A percentile compares a stretch with the other conserved stretches of the same genome.
Conservation (phyloP, 108 stramenopile species). For the Fistulifera solaris region DNA sequence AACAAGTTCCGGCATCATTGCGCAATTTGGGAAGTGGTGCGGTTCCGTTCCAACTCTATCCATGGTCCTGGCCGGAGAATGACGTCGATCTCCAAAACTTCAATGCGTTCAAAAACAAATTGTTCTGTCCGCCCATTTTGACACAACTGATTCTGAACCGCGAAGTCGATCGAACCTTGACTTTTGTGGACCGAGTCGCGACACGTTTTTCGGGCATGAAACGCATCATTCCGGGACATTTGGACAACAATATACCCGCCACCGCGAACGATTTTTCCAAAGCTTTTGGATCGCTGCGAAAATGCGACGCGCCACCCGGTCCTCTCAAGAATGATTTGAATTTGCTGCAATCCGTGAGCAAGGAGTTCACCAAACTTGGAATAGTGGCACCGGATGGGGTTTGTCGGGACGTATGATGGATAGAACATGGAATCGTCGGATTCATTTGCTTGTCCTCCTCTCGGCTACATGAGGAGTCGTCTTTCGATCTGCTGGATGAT, state of each 20-base stretch:
- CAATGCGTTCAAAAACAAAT: constrained; percentile 44
- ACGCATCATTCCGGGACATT: constrained; percentile 79
- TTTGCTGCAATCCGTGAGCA: constrained; percentile 67
- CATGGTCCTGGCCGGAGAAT: constrained; percentile 74
- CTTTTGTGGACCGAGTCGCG: constrained; percentile 71
- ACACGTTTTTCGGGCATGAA: constrained; percentile 65
- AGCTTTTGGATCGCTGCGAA: constrained; percentile 73
- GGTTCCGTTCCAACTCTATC: constrained; percentile 58
- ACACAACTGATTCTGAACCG: constrained; percentile 85
- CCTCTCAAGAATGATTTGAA: constrained; percentile 69
- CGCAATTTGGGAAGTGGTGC: constrained; percentile 56
- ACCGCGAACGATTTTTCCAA: constrained; percentile 48
- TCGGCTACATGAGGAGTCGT: no score
- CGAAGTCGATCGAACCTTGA: constrained; percentile 56
- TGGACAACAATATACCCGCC: constrained; percentile 70
- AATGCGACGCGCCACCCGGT: constrained; percentile 29
- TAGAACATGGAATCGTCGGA: no score
- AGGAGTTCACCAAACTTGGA: constrained; percentile 55
- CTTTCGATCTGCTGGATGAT: no score
- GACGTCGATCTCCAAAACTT: constrained; percentile 47
- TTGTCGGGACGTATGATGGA: constrained; percentile 23
- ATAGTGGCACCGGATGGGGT: constrained; percentile 61
- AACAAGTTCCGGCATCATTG: constrained; percentile 36
- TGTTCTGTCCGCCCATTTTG: constrained; percentile 88
- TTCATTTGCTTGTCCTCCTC: no score